Base-by-base conservation (phyloP, 2,329 filamentous ascomycete species). In the Neofusicoccum parvum region DNA sequence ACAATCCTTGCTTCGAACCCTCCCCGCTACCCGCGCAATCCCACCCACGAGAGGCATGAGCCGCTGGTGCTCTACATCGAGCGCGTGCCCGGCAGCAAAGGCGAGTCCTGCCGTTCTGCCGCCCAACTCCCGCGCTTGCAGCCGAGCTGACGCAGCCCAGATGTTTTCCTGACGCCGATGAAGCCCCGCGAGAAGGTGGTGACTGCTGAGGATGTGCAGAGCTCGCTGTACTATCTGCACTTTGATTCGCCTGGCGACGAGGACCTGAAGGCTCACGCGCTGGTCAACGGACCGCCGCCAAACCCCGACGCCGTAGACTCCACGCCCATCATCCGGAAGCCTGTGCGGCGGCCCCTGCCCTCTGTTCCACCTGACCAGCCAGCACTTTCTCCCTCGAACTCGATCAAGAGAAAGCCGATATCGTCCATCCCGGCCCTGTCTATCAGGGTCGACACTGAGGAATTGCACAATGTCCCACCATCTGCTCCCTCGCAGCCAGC, bases 141-240 rank as follows among this genome's bases (percentile, higher is more conserved):
- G n/a, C 34, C 32, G 23, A n/a, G 59, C 56, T 64, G 56, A 70
- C 63, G 53, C 59, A 27, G 23, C 20, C 12, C 54, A 95, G 94
- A 97, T 83, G 86, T 97, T 65, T 96, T 97, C 71, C 87, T 99
- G 51, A 96, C 94, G 1, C 92, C 95, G 0, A 86, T 95, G 68
- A 97, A 96, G 75, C 95, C 95, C 1, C 89, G 91, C 60, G 85
- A 90, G 48, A 97, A 95, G 76, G 94, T 92, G 67, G 92, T 99
- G 68, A 96, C 92, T 0, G 89, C 87, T 50, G 90, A 94, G 75
- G 94, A 97, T 74, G 89, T 99, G 56, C 87, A 90, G 65, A 92
- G 88, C 72, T 96, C 90, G 14, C 84, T 99, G 5, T 99, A 98
- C 79, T 98, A 95, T 75, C 82, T 97, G 62, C 94, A 98, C 78